phyloP scores from a whole-genome alignment of 257 asterid species.

The Nemophila menziesii region DNA sequence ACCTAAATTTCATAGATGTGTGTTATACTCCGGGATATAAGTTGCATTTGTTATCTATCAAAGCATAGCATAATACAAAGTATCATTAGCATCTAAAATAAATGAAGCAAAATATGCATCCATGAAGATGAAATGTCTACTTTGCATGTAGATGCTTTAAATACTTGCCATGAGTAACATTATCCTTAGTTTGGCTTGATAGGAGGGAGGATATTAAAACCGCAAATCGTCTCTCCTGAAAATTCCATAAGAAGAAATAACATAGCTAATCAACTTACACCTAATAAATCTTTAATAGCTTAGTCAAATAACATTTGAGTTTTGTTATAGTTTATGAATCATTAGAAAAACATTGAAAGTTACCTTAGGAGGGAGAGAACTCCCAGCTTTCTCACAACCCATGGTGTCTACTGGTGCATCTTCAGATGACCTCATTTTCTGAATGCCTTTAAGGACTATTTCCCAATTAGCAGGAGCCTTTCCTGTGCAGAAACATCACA shows the following conservation, averaged over 20 bases:
- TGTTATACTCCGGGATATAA: too few relatives aligned
- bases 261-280: background rate
- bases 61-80: background rate
- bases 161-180: slow-evolving; percentile 84
- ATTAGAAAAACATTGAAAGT: too few relatives aligned
- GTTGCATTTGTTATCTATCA: background rate
- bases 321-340: too few relatives aligned
- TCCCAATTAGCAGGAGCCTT: slow-evolving; percentile 66
- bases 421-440: slow-evolving; percentile 77
- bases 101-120: background rate
- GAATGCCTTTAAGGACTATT: slow-evolving; percentile 67
- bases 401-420: slow-evolving; percentile 97
- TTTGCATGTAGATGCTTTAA: slow-evolving; percentile 10
- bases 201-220: slow-evolving; percentile 76
- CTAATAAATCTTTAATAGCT: background rate
- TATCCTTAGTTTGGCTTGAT: slow-evolving; percentile 96
- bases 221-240: slow-evolving; percentile 91
- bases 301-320: too few relatives aligned
- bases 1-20: background rate
- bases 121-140: background rate
- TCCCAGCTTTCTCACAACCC: slow-evolving; percentile 98
- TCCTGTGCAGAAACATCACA: slow-evolving; percentile 22
- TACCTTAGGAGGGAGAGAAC: slow-evolving; percentile 87
- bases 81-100: background rate
- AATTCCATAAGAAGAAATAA: background rate